phyloP scores from a whole-genome alignment of 2,329 filamentous ascomycete genomes.

The Trichoderma harzianum region DNA sequence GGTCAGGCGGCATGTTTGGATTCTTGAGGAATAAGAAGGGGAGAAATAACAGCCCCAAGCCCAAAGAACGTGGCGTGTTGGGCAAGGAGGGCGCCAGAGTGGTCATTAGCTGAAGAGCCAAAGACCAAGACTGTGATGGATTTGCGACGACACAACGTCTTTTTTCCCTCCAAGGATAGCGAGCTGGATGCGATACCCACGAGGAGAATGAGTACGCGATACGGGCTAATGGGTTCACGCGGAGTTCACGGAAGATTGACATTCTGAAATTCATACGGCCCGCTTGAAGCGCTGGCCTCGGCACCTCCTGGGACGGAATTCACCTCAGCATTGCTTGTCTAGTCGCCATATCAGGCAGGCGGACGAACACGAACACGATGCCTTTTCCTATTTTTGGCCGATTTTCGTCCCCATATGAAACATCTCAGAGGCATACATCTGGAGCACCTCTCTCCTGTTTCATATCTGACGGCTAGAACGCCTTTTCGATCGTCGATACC shows the following conservation, averaged over 20 bases:
- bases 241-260: constrained; percentile 13
- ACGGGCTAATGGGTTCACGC: constrained; percentile 11
- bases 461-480: neutral
- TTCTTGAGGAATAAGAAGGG: constrained; percentile 89
- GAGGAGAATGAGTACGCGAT: constrained; percentile 7
- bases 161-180: neutral
- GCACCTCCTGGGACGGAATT: neutral
- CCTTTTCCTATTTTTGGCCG: neutral
- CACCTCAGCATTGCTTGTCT: neutral
- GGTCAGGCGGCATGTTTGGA: constrained; percentile 80
- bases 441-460: neutral
- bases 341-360: neutral
- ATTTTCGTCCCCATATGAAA: neutral
- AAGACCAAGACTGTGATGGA: neutral
- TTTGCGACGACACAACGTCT: neutral
- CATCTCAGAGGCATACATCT: neutral
- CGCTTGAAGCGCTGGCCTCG: neutral
- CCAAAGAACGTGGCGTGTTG: constrained; percentile 86
- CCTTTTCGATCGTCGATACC: constrained; percentile 15
- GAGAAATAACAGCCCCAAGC: constrained; percentile 86
- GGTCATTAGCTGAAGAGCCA: constrained; percentile 58
- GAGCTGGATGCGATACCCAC: constrained; percentile 13
- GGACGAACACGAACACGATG: neutral
- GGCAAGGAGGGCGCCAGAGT: constrained; percentile 92
- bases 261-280: neutral